Evolutionary conservation across 2,329 filamentous ascomycete species (phyloP), one percentile per base, ranked within the genome.

Genomic region (Eutypella sp.): DNA sequence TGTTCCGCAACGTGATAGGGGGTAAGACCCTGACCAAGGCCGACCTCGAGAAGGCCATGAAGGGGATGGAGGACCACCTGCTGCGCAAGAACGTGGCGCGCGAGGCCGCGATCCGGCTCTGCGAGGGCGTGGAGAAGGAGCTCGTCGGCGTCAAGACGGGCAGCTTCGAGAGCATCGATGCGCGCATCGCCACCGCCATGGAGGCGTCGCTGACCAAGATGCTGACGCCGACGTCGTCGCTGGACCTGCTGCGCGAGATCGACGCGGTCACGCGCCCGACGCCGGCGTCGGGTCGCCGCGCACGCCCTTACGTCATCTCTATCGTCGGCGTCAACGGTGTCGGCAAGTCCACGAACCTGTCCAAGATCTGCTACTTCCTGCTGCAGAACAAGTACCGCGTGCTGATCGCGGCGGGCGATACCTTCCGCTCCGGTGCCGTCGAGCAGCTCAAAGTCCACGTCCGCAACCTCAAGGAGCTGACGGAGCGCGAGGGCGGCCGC

Each of bases 241-340:
- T 97, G 52, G 93, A 99, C 67, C 82, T 99, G 41, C 83, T 99
- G 40, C 89, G 91, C 58, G 90, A 96, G 64, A 97, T 99, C 57
- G 84, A 92, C 61, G 79, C 84, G 38, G 81, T 95, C 50, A 85
- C 82, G 6, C 74, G 80, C 10, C 84, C 88, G 1, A 71, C 84
- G 0, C 74, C 72, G 19, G 79, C 82, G 3, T 83, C 82, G 24
- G 74, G 83, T 49, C 72, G 79, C 55, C 75, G 77, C 48, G 68
- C 78, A 18, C 85, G 93, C 4, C 93, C 93, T 37, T 99, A 97
- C 64, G 92, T 97, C 59, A 95, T 99, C 64, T 96, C 90, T 47
- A 96, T 99, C 50, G 93, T 99, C 37, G 93, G 93, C 51, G 93
- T 99, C 63, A 99, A 99, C 66, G 93, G 93, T 44, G 93, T 99